phyloP scores from a whole-genome alignment of 2,329 filamentous ascomycete genomes.

The Talaromyces atroroseus region DNA sequence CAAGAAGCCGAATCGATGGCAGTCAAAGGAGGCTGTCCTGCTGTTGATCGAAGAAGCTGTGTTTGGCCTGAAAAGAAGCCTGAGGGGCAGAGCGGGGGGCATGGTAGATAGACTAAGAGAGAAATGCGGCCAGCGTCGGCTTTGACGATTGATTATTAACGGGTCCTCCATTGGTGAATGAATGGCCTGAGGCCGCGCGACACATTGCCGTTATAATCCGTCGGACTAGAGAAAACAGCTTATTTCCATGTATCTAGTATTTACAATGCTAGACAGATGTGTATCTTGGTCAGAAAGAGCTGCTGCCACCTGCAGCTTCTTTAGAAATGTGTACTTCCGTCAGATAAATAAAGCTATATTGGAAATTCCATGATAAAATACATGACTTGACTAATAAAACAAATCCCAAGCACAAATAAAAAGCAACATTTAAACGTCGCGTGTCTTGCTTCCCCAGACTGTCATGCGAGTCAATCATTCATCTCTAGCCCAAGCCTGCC shows the following conservation, averaged over 20 bases:
- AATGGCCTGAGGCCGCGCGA: too few relatives aligned
- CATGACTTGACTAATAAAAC: slow-evolving; percentile 1
- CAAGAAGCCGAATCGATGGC: not conserved
- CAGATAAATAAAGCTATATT: slow-evolving; percentile 10
- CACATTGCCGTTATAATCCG: too few relatives aligned
- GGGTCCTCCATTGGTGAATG: not conserved
- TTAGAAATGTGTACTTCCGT: not conserved
- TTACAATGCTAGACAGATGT: not conserved
- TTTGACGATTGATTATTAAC: not conserved
- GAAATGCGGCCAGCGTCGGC: slow-evolving; percentile 8
- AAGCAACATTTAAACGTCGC: not conserved
- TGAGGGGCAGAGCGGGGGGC: slow-evolving; percentile 19
- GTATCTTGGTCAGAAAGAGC: too few relatives aligned
- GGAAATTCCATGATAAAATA: slow-evolving; percentile 9
- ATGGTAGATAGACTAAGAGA: slow-evolving; percentile 4
- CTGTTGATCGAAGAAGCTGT: not conserved
- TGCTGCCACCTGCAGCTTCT: not conserved
- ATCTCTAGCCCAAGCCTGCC: slow-evolving; percentile 56
- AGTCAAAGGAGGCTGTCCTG: not conserved
- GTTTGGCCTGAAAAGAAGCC: slow-evolving; percentile 7
- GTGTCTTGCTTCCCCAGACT: not conserved
- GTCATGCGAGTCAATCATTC: slow-evolving; percentile 34
- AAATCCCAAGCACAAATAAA: not conserved
- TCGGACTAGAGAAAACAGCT: too few relatives aligned
- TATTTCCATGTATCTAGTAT: not conserved